These are phyloP conservation scores for Micractinium conductrix DNA, from an alignment of 139 green algal species.

Conservation along the genomic window DNA sequence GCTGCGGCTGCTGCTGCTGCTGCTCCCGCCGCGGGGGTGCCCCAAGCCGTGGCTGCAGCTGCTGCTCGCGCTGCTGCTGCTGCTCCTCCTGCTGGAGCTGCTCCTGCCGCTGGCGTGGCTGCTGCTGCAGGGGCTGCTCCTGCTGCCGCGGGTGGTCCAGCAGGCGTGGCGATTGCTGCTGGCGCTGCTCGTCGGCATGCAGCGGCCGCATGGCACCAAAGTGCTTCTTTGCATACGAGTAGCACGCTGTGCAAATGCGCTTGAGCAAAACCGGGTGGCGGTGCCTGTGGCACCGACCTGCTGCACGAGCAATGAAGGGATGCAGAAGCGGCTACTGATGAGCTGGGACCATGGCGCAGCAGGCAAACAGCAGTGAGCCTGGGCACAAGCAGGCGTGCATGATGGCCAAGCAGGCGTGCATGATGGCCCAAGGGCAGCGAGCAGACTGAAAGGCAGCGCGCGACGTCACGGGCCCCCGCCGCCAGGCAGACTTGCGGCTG, in stretches of 20 bases:
- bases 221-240: not conserved
- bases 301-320: no score
- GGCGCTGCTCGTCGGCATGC: not conserved
- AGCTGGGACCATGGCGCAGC: no score
- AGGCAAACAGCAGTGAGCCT: no score
- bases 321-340: no score
- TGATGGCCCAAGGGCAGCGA: no score
- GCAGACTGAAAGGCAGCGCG: no score
- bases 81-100: not conserved
- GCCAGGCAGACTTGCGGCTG: not conserved
- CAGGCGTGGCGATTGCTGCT: not conserved
- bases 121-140: not conserved
- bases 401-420: no score
- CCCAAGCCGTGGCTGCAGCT: not conserved
- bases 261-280: not conserved
- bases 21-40: no score
- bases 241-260: not conserved
- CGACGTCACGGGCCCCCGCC: not conserved
- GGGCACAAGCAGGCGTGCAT: not conserved
- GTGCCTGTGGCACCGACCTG: not conserved
- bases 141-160: not conserved
- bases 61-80: not conserved
- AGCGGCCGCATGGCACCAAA: not conserved
- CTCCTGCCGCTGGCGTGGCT: not conserved
- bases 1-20: not conserved